Conservation (phyloP, 495 filamentous ascomycete species). For the Mycothermus thermophilus region DNA sequence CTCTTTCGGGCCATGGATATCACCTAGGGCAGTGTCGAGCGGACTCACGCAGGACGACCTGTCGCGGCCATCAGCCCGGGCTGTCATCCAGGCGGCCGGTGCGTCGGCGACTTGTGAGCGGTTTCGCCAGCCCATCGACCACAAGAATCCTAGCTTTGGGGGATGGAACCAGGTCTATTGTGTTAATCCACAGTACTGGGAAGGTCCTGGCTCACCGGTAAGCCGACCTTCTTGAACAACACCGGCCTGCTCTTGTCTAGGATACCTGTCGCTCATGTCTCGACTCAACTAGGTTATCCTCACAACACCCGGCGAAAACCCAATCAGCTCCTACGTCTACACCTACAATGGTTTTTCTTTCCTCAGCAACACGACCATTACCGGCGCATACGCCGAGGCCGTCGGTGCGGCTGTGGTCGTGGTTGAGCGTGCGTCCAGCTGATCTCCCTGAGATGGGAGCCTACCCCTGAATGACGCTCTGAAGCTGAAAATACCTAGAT, state of each 20-base stretch:
- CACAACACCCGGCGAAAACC: constrained; percentile 43
- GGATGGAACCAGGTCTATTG: constrained; percentile 15
- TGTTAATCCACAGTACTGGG: constrained; percentile 12
- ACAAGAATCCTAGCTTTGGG: constrained; percentile 8
- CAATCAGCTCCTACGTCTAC: constrained; percentile 29
- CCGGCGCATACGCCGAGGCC: constrained; percentile 37
- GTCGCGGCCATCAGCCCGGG: too few relatives aligned
- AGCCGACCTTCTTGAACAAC: background rate
- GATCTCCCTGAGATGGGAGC: background rate
- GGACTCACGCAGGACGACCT: constrained; percentile 5
- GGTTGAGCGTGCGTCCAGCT: constrained; percentile 35
- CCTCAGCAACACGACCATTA: constrained; percentile 35
- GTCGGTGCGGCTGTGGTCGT: constrained; percentile 44
- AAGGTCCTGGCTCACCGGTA: constrained; percentile 12
- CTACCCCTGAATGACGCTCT: background rate
- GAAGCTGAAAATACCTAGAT: constrained; percentile 19
- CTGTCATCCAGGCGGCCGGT: constrained; percentile 4
- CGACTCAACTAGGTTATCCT: constrained; percentile 42
- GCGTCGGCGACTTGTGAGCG: constrained; percentile 8
- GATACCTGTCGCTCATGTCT: too few relatives aligned
- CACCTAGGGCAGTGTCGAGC: constrained; percentile 7
- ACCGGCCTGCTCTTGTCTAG: background rate
- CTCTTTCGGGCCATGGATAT: constrained; percentile 8
- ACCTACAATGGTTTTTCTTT: constrained; percentile 23
- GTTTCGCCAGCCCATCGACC: constrained; percentile 15